A percentile compares a stretch with the other conserved stretches of the same genome.
These are phyloP conservation scores for Russula earlei DNA, from an alignment of 768 basidiomycete genomes.

Conservation along the genomic window DNA sequence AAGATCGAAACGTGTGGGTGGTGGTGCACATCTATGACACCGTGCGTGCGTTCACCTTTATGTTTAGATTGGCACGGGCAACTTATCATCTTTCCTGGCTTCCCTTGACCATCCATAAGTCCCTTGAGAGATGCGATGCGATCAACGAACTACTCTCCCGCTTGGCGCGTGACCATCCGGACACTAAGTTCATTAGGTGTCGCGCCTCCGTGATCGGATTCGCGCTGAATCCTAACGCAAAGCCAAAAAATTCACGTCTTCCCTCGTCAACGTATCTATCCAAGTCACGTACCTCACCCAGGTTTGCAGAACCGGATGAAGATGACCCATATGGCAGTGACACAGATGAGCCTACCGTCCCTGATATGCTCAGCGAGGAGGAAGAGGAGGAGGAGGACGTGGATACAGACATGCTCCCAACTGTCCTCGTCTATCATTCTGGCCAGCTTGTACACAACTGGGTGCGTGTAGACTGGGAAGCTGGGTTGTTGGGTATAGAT, in stretches of 20 bases:
- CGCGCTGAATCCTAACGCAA: conserved; percentile 32
- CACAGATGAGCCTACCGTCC: conserved; percentile 28
- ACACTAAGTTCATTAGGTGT: conserved; percentile 75
- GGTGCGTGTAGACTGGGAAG: conserved; percentile 86
- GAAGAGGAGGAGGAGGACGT: conserved; percentile 46
- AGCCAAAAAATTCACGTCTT: conserved; percentile 3
- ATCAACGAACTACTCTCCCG: conserved; percentile 60
- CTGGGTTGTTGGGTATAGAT: conserved; percentile 54
- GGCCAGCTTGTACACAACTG: conserved; percentile 83
- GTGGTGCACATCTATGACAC: conserved; percentile 81
- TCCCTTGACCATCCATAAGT: conserved; percentile 33
- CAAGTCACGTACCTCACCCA: conserved; percentile 12
- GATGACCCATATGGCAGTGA: conserved; percentile 42
- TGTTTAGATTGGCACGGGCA: not conserved
- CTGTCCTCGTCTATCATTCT: conserved; percentile 66
- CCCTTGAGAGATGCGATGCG: conserved; percentile 61
- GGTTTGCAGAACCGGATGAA: conserved; percentile 29
- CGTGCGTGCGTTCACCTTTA: conserved; percentile 39
- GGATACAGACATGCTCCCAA: conserved; percentile 73
- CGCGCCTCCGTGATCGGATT: conserved; percentile 73
- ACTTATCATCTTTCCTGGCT: not conserved
- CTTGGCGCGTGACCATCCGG: conserved; percentile 58
- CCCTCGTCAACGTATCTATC: conserved; percentile 14
- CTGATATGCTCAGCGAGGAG: conserved; percentile 17
- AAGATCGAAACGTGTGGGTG: conserved; percentile 63